A percentile compares a stretch with the other conserved stretches of the same genome.
Evolutionary conservation across 495 filamentous ascomycete genomes (phyloP).

Genomic region (Ramalina peruviana): DNA sequence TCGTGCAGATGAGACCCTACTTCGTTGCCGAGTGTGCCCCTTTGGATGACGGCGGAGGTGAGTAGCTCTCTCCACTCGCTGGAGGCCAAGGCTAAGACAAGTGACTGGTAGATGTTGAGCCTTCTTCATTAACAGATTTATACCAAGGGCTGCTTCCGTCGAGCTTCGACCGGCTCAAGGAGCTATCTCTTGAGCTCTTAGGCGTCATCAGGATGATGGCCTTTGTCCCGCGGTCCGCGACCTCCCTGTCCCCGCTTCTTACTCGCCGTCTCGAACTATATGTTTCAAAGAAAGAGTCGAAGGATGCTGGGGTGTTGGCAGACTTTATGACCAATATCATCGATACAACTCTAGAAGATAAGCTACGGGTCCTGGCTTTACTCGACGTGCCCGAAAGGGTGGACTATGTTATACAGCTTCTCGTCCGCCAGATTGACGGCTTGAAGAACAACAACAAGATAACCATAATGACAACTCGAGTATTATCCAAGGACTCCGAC

Average conservation of each 20-base stretch:
- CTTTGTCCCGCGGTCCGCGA: constrained; percentile 47
- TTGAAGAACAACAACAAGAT: constrained; percentile 75
- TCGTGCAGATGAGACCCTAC: constrained; percentile 66
- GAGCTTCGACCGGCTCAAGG: constrained; percentile 64
- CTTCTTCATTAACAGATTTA: no score
- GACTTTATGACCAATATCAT: constrained; percentile 93
- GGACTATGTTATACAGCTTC: constrained; percentile 62
- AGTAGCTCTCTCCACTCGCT: background rate
- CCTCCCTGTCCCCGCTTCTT: constrained; percentile 64
- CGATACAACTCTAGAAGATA: constrained; percentile 74
- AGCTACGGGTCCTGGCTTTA: constrained; percentile 66
- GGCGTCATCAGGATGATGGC: constrained; percentile 64
- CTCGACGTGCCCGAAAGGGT: constrained; percentile 65
- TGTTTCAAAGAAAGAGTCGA: constrained; percentile 60
- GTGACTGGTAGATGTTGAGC: no score
- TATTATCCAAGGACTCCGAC: constrained; percentile 41
- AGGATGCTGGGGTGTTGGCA: constrained; percentile 74
- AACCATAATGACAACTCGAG: constrained; percentile 49
- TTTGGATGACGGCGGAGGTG: constrained; percentile 46
- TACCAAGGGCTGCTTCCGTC: no score
- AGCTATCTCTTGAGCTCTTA: constrained; percentile 69
- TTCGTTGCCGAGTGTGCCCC: constrained; percentile 61
- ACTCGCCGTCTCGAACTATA: constrained; percentile 73
- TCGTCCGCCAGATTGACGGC: constrained; percentile 62
- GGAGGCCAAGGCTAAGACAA: no score